Evolutionary conservation across 306 rosid genomes (phyloP).

Genomic region (Begonia fuchsioides): DNA sequence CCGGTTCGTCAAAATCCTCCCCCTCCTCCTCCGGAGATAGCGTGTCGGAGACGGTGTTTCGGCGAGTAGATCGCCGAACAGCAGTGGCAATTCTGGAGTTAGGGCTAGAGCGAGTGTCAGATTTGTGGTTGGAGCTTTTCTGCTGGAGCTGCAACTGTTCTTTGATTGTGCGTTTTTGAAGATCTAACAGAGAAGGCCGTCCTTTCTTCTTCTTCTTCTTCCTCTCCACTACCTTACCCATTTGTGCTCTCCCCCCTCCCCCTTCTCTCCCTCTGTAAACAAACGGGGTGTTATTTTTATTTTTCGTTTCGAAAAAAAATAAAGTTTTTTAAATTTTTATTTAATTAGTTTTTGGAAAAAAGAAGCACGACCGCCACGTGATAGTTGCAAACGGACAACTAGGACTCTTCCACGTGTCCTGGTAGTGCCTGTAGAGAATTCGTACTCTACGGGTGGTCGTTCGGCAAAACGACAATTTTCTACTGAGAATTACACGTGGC

Average conservation of each 20-base stretch:
- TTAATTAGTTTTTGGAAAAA: slow-evolving; percentile 1
- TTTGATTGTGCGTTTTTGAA: slow-evolving; percentile 41
- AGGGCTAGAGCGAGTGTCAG: slow-evolving; percentile 22
- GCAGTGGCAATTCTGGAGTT: slow-evolving; percentile 24
- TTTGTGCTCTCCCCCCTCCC: slow-evolving; percentile 20
- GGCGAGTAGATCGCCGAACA: slow-evolving; percentile 58
- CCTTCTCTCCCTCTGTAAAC: slow-evolving; percentile 19
- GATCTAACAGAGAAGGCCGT: slow-evolving; percentile 65
- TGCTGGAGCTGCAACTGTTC: slow-evolving; percentile 16
- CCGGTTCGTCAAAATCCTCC: slow-evolving; percentile 11
- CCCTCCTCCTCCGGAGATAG: slow-evolving; percentile 11
- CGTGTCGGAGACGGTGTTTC: slow-evolving; percentile 30
- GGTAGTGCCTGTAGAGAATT: no score
- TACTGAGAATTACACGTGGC: no score
- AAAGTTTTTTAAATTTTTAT: neutral
- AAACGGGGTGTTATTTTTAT: slow-evolving; percentile 24
- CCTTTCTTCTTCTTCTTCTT: slow-evolving; percentile 79
- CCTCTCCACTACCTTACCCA: slow-evolving; percentile 66
- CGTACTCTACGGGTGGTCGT: no score
- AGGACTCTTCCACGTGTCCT: no score
- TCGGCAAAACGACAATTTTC: no score
- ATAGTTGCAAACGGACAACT: neutral
- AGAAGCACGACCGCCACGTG: slow-evolving; percentile 29
- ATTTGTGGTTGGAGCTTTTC: slow-evolving; percentile 9
- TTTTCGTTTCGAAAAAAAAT: slow-evolving; percentile 3